Conservation (phyloP, 805 yeast species). For the Scheffersomyces coipomensis region DNA sequence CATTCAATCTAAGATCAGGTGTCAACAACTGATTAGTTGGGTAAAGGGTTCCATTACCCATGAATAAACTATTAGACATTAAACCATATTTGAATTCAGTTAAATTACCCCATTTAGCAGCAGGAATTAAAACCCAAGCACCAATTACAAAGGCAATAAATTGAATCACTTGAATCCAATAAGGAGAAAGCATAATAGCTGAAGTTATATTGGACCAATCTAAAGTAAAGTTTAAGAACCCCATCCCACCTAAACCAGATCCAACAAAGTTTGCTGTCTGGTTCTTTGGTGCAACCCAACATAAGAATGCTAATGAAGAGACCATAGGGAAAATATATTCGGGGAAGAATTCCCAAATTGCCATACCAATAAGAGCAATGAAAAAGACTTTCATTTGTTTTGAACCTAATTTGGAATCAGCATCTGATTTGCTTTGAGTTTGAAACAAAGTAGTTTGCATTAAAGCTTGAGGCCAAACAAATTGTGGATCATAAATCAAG, state of each 20-base stretch:
- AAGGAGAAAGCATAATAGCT: constrained; percentile 44
- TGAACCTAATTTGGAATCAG: constrained; percentile 10
- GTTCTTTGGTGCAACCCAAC: constrained; percentile 45
- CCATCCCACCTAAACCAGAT: constrained; percentile 49
- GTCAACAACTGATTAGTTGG: constrained; percentile 40
- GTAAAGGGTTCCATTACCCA: constrained; percentile 31
- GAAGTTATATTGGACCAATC: constrained; percentile 53
- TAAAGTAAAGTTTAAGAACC: constrained; percentile 41
- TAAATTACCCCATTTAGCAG: constrained; percentile 40
- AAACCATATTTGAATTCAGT: constrained; percentile 30
- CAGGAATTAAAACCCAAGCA: constrained; percentile 45
- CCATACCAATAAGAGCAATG: constrained; percentile 25
- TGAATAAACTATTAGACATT: constrained; percentile 43
- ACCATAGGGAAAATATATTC: constrained; percentile 46
- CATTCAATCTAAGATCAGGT: constrained; percentile 33
- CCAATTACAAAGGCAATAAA: constrained; percentile 42
- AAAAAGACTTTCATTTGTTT: constrained; percentile 36
- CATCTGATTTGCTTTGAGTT: constrained; percentile 17
- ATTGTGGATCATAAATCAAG: constrained; percentile 44
- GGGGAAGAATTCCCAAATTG: constrained; percentile 46
- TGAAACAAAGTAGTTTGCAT: constrained; percentile 46
- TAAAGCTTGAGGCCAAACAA: constrained; percentile 46
- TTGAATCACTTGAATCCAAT: constrained; percentile 46
- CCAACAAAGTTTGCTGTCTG: constrained; percentile 39
- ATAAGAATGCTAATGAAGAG: constrained; percentile 43